These are phyloP conservation scores for Viridothelium virens DNA, from an alignment of 495 filamentous ascomycete genomes.

Conservation along the genomic window DNA sequence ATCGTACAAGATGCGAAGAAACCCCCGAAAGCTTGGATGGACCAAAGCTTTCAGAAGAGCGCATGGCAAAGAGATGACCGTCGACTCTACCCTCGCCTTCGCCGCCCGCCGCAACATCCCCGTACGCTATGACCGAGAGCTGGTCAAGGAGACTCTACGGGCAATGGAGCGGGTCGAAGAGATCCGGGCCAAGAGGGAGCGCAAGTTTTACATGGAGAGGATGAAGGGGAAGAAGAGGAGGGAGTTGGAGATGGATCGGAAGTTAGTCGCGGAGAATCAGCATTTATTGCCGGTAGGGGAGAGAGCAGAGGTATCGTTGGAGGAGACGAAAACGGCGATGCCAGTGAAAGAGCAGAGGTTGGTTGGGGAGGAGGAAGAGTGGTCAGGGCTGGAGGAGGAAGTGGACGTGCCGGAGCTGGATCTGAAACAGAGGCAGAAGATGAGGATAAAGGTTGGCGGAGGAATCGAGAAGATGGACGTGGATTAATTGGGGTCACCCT, in stretches of 20 bases:
- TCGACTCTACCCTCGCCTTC: conserved; percentile 90
- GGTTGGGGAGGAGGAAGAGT: conserved; percentile 37
- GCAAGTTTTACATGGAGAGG: conserved; percentile 83
- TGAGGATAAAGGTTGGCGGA: conserved; percentile 44
- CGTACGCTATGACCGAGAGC: conserved; percentile 87
- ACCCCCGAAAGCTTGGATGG: conserved; percentile 53
- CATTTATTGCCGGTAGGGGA: conserved; percentile 61
- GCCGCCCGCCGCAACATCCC: conserved; percentile 87
- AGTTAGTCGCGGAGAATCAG: conserved; percentile 83
- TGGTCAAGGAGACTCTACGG: conserved; percentile 74
- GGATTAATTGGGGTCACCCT: conserved; percentile 14
- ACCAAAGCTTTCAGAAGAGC: conserved; percentile 36
- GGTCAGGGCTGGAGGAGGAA: conserved; percentile 32
- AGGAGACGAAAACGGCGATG: conserved; percentile 44
- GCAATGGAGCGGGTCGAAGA: conserved; percentile 89
- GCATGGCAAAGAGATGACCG: conserved; percentile 67
- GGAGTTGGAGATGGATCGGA: conserved; percentile 68
- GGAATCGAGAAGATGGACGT: conserved; percentile 34
- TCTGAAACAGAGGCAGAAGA: conserved; percentile 33
- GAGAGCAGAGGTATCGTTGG: conserved; percentile 43
- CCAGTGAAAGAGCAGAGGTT: conserved; percentile 42
- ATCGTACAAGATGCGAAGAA: conserved; percentile 98
- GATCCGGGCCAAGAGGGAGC: conserved; percentile 74
- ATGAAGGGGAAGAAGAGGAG: conserved; percentile 82
- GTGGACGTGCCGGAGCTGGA: conserved; percentile 34